phyloP scores from a whole-genome alignment of 2,329 filamentous ascomycete genomes.

The Camptophora hylomeconis region DNA sequence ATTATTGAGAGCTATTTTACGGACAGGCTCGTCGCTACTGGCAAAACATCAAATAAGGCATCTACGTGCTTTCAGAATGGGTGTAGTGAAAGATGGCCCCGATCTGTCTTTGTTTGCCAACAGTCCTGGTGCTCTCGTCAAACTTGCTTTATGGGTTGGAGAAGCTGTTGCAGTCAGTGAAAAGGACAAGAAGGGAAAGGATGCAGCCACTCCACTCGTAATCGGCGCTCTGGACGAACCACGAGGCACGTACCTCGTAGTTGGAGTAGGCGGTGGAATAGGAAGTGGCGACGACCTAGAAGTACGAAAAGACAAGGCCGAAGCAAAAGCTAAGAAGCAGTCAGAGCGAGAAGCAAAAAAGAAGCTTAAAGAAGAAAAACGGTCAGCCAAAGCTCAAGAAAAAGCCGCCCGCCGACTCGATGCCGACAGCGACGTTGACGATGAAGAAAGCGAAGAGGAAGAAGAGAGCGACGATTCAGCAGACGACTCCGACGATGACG shows the following conservation, averaged over 20 bases:
- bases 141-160: constrained; percentile 85
- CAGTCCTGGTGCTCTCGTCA: constrained; percentile 71
- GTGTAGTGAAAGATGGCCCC: constrained; percentile 86
- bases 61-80: constrained; percentile 84
- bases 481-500: constrained; percentile 28
- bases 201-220: constrained; percentile 69
- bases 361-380: constrained; percentile 47
- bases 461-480: constrained; percentile 33
- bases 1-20: constrained; percentile 82
- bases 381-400: constrained; percentile 42
- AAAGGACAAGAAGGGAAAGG: constrained; percentile 54
- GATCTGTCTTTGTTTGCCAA: constrained; percentile 88
- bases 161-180: constrained; percentile 88
- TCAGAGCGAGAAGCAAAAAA: constrained; percentile 51
- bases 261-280: constrained; percentile 77
- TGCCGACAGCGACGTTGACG: constrained; percentile 43
- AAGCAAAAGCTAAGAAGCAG: constrained; percentile 51
- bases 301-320: constrained; percentile 51
- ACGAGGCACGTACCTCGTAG: constrained; percentile 77
- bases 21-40: constrained; percentile 79
- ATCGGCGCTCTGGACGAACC: constrained; percentile 81
- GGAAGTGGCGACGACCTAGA: constrained; percentile 62
- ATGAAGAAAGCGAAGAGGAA: constrained; percentile 53
- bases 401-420: constrained; percentile 37
- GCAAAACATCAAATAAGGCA: constrained; percentile 91